Percentiles rank a stretch among this genome's conserved stretches.
Evolutionary conservation across 2,329 filamentous ascomycete genomes (phyloP).

Genomic region (Hypoxylon sp.): DNA sequence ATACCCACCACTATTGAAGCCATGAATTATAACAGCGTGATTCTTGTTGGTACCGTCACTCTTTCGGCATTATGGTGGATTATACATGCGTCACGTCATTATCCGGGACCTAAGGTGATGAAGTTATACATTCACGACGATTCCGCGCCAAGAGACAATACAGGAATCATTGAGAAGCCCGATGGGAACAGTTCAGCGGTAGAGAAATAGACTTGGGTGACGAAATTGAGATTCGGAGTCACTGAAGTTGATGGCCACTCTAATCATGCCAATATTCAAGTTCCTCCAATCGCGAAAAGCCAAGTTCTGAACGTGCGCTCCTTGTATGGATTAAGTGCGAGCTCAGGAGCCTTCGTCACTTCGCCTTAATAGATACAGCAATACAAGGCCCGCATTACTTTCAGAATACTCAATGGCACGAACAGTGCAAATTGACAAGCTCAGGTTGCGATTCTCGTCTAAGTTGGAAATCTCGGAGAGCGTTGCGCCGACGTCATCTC

Average conservation of each 20-base stretch:
- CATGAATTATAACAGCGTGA: conserved; percentile 71
- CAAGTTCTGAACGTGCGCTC: background rate
- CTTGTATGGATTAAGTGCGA: background rate
- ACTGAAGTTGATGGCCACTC: background rate
- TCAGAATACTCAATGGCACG: background rate
- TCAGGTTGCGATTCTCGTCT: conserved; percentile 14
- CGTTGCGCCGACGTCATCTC: conserved; percentile 45
- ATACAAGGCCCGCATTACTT: background rate
- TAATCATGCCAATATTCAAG: background rate
- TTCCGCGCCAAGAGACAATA: conserved; percentile 18
- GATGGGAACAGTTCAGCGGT: conserved; percentile 1
- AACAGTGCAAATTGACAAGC: conserved; percentile 15
- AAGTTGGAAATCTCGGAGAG: conserved; percentile 44
- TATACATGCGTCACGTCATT: conserved; percentile 62
- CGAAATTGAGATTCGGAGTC: background rate
- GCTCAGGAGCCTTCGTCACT: background rate
- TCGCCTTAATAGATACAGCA: conserved; percentile 9
- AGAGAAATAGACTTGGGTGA: background rate
- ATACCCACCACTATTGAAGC: conserved; percentile 59
- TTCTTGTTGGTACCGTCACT: conserved; percentile 64
- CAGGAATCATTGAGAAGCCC: conserved; percentile 30
- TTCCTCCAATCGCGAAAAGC: background rate
- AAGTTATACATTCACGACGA: conserved; percentile 60
- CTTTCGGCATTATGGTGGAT: conserved; percentile 67
- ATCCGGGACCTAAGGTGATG: conserved; percentile 67